Base-by-base conservation (phyloP, 2,329 filamentous ascomycete species). In the Westerdykella aurantiaca region DNA sequence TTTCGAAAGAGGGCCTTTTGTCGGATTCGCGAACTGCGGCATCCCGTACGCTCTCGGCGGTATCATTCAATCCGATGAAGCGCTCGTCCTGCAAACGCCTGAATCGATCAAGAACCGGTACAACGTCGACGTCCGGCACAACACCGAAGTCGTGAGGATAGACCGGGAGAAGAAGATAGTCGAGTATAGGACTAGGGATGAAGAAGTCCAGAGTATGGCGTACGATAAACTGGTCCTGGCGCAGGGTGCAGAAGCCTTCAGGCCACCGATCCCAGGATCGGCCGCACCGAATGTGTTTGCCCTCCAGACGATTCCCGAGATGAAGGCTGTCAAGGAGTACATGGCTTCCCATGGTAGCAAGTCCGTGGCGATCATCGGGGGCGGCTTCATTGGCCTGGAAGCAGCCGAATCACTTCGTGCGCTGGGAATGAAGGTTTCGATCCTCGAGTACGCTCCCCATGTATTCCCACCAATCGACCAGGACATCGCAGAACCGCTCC, bases 351-450 rank as follows among this genome's bases (percentile, higher is more conserved):
- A 50, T 25, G 31, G 31, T 6, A 39, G 29, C 29, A 46, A 49
- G 31, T 34, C 29, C 7, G 56, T 48, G 9, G 52, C 44, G 6
- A 48, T 61, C 37, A 50, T 61, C 9, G 58, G 58, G 6, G 57
- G 56, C 1, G 57, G 53, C 3, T 59, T 58, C 41, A 59, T 61
- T 29, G 57, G 57, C n/a, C 41, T 61, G 6, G 58, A 61, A 44
- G 56, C 55, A 10, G 58, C 50, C 9, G 57, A 61, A 39, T 50
- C 51, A 13, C 46, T 61, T 5, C 34, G 41, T 11, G 9, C 31
- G 5, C 43, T 50, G 7, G 57, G 53, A 6, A 37, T 57, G 13
- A 44, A 58, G 11, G 54, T 60, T 16, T 50, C 44, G 12, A 42
- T 60, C 22, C 39, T 60, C 16, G 58, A 61, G 37, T 48, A 39